Conservation (phyloP, 2,329 filamentous ascomycete species). For the Apiospora pterosperma region DNA sequence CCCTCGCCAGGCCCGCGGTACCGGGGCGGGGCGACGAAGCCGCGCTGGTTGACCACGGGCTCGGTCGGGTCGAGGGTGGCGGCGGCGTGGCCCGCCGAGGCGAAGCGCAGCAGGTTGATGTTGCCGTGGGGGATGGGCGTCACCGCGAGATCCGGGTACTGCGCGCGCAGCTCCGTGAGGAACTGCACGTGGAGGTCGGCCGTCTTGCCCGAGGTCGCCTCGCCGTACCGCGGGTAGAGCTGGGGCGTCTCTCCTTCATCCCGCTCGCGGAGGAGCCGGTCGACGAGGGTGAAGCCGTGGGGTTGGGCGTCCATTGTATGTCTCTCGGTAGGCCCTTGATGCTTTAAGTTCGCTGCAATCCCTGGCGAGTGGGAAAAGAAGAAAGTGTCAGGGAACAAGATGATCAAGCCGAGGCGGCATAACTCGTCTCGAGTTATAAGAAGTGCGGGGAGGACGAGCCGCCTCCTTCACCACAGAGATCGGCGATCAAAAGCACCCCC, state of each 20-base stretch:
- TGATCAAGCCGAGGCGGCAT: too few relatives aligned
- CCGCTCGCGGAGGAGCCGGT: neutral
- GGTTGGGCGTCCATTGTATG: neutral
- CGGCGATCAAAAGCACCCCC: too few relatives aligned
- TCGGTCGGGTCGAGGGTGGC: neutral
- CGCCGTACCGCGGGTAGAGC: neutral
- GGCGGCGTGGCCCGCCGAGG: constrained; percentile 3
- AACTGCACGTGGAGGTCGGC: neutral
- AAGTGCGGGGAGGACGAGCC: too few relatives aligned
- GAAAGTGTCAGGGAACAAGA: too few relatives aligned
- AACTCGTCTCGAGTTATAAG: too few relatives aligned
- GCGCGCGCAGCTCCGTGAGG: constrained; percentile 4
- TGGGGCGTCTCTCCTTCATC: neutral
- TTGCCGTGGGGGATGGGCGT: constrained; percentile 2
- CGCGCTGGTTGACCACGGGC: neutral
- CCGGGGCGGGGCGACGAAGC: neutral
- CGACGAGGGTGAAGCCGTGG: neutral
- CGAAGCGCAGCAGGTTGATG: constrained; percentile 5
- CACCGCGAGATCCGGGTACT: constrained; percentile 4
- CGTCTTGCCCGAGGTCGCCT: neutral
- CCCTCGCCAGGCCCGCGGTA: constrained; percentile 23
- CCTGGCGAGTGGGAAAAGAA: too few relatives aligned
- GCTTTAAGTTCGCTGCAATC: too few relatives aligned
- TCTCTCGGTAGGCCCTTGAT: too few relatives aligned
- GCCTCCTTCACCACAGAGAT: too few relatives aligned